These are phyloP conservation scores for Oemleria cerasiformis DNA, from an alignment of 306 rosid species.

Conservation along the genomic window DNA sequence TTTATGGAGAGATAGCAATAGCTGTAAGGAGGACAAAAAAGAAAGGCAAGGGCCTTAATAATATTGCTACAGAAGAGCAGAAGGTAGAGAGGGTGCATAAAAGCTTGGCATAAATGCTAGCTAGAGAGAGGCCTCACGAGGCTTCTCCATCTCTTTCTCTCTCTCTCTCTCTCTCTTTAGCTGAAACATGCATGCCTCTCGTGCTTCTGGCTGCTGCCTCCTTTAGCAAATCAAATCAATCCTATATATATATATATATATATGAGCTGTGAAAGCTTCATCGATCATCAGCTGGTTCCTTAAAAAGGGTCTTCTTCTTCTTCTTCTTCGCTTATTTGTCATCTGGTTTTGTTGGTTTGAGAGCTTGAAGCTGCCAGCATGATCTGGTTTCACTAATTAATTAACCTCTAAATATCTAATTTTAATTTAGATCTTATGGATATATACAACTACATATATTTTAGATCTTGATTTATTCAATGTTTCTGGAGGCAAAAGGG, in stretches of 20 bases:
- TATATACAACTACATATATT: not conserved
- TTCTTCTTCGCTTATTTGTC: constrained; percentile 1
- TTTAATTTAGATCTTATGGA: too few species aligned
- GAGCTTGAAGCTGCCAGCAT: constrained; percentile 99
- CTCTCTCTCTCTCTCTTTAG: constrained; percentile 10
- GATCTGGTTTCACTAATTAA: constrained; percentile 58
- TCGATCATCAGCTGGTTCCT: constrained; percentile 5
- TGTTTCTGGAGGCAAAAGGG: not conserved
- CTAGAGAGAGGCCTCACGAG: constrained; percentile 33
- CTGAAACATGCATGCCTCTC: constrained; percentile 37
- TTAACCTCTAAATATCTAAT: too few species aligned
- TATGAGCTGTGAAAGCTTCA: not conserved
- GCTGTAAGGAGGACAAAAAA: constrained; percentile 65
- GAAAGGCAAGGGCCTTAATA: not conserved
- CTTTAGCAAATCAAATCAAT: not conserved
- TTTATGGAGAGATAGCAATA: constrained; percentile 35
- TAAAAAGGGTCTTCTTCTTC: constrained; percentile 9
- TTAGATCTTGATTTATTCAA: constrained; percentile 1
- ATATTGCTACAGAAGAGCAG: not conserved
- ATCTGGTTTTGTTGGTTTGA: constrained; percentile 64
- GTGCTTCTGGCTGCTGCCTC: constrained; percentile 14
- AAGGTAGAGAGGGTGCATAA: constrained; percentile 17
- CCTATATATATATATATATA: not conserved
- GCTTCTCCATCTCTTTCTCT: constrained; percentile 7
- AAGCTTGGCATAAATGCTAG: constrained; percentile 26